Base-by-base conservation (phyloP, 352 stramenopile species). In the Phytophthora foliorum region DNA sequence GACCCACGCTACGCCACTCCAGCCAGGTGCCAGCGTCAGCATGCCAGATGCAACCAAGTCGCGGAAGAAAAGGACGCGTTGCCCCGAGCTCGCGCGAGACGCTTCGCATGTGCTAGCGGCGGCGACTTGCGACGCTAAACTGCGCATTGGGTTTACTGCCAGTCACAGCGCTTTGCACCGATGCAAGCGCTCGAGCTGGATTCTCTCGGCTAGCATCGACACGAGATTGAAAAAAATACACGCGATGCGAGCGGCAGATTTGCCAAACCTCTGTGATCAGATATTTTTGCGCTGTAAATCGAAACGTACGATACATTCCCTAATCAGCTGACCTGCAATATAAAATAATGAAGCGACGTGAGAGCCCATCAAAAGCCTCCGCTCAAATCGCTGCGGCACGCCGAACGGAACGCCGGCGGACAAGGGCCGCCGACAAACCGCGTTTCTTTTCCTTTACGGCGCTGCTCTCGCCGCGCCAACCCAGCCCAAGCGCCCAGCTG, bases 41-140 rank as follows among this genome's bases (percentile, higher is more conserved):
- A 75, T 75, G 46, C 36, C 56, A 78, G 67, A 66, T 75, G 66
- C 61, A 65, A 69, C 48, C 52, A 41, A 32, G 59, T 42, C 16
- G 62, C 58, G 66, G 51, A 69, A 74, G 67, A 69, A 78, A 78
- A 78, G 57, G 65, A 75, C 67, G 60, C 45, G 39, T 64, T 72
- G 58, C 54, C 65, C 29, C 63, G 27, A 56, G 65, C 38, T 64
- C 64, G 17, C 45, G 36, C 44, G 52, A 54, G 48, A 32, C 58
- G 70, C 69, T 78, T 75, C 61, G 52, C 70, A 75, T 74, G 69
- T 66, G 53, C 56, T 74, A 46, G 52, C 48, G 34, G 39, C 31
- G 21, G 45, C 42, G 63, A 51, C 53, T 69, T 73, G 69, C 46
- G 36, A 55, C 49, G 51, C 29, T 57, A 64, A 63, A 52, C 52